Percentiles rank a stretch among this genome's conserved stretches.
Evolutionary conservation across 2,329 filamentous ascomycete genomes (phyloP).

Genomic region (Sphaerulina populicola): DNA sequence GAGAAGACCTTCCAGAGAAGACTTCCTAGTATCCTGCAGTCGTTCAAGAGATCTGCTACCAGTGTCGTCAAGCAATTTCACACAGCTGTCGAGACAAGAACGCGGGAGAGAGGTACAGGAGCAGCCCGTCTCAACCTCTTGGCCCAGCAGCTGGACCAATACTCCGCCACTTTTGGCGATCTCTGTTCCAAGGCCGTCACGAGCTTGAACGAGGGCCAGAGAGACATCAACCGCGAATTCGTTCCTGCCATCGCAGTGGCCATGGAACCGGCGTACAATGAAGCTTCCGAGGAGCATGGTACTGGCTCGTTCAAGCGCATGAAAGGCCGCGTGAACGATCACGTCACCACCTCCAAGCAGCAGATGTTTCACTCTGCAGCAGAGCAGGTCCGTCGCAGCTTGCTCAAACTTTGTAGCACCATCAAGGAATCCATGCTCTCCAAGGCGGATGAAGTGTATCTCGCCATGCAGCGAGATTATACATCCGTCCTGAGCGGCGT

Average conservation of each 20-base stretch:
- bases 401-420: slow-evolving; percentile 39
- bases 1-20: slow-evolving; percentile 38
- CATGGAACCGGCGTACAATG: slow-evolving; percentile 44
- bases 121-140: slow-evolving; percentile 37
- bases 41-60: slow-evolving; percentile 31
- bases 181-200: slow-evolving; percentile 31
- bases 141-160: slow-evolving; percentile 37
- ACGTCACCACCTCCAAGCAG: slow-evolving; percentile 37
- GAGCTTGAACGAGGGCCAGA: slow-evolving; percentile 41
- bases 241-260: slow-evolving; percentile 40
- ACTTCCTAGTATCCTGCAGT: slow-evolving; percentile 36
- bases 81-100: slow-evolving; percentile 35
- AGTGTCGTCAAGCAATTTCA: slow-evolving; percentile 38
- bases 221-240: slow-evolving; percentile 49
- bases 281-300: slow-evolving; percentile 41
- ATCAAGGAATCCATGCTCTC: slow-evolving; percentile 40
- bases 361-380: slow-evolving; percentile 46
- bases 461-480: slow-evolving; percentile 35
- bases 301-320: slow-evolving; percentile 45
- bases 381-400: slow-evolving; percentile 34
- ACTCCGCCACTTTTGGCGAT: slow-evolving; percentile 37
- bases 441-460: slow-evolving; percentile 39
- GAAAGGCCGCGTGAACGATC: slow-evolving; percentile 43
- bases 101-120: slow-evolving; percentile 34
- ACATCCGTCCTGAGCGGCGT: slow-evolving; percentile 29